Evolutionary conservation across 139 green algal genomes (phyloP), one percentile per base, ranked within the genome.

Genomic region (Closterium sp.): DNA sequence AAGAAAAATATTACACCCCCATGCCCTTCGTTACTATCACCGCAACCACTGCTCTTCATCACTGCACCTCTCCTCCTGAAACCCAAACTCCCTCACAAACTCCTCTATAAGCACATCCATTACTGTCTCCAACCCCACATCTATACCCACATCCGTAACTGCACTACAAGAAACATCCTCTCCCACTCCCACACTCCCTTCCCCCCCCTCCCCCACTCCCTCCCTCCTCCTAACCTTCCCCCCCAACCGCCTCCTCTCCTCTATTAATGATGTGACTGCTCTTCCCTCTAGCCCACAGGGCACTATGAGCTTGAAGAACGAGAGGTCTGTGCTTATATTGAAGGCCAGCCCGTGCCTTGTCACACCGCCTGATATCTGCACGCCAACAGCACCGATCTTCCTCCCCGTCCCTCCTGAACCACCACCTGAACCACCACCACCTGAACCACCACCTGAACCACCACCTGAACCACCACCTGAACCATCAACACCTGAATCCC

Each of bases 371-470:
- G 95, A 93, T 33, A 99, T 97, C 83, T 95, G 95, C 64, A 99
- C 97, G 2, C 98, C 98, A 0, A 99, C 95, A 0, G 98, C 98
- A 0, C 94, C 97, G 7, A 99, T 94, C 93, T 99, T 99, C 30
- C 95, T 93, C 33, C 88, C 91, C 23, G 43, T 25, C 8, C 43
- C 43, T 25, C 43, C 43, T 69, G 43, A 69, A 69, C 0, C 43
- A 69, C 43, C 43, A 55, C 36, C 36, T 55, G 36, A 55, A 55
- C 6, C 36, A 55, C 6, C 36, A 55, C 36, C 36, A 69, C 43
- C 43, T 69, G 43, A 69, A 69, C 4, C 23, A 69, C 43, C 43
- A 69, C 43, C 43, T 69, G 43, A 69, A 69, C 10, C 43, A 32
- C 97, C 8, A 16, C 43, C 43, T 69, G 43, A 69, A 25, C 4